phyloP scores from a whole-genome alignment of 1,284 basidiomycete species.

The Boletus smithii region DNA sequence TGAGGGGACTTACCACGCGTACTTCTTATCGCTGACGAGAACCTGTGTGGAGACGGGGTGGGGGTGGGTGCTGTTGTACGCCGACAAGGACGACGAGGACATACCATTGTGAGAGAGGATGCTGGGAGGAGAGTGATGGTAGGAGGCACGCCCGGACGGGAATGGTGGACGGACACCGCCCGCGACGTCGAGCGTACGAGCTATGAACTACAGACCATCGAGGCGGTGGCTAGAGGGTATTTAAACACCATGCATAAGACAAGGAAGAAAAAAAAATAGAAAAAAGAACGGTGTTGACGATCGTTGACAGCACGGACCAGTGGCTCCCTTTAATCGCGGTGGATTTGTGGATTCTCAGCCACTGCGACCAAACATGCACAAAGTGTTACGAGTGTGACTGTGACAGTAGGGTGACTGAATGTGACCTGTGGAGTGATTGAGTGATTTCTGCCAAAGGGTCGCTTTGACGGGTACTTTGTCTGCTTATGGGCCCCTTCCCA shows the following conservation, averaged over 20 bases:
- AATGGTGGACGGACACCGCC: constrained; percentile 42
- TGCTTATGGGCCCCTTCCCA: background rate
- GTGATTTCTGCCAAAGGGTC: constrained; percentile 34
- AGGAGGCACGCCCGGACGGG: constrained; percentile 40
- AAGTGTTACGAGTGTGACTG: constrained; percentile 6
- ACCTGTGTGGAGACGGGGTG: constrained; percentile 44
- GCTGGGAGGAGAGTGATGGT: constrained; percentile 1
- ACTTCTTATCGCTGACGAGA: constrained; percentile 76
- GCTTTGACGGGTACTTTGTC: constrained; percentile 19
- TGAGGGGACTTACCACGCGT: constrained; percentile 59
- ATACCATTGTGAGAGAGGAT: constrained; percentile 35
- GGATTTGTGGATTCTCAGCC: constrained; percentile 22
- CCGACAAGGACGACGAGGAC: constrained; percentile 16
- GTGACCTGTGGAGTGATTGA: background rate
- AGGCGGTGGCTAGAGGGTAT: constrained; percentile 29
- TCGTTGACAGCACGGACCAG: constrained; percentile 42
- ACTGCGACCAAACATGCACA: constrained; percentile 26
- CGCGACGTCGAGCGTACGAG: constrained; percentile 43
- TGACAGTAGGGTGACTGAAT: constrained; percentile 8
- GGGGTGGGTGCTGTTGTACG: constrained; percentile 2
- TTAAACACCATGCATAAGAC: constrained; percentile 42
- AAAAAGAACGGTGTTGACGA: constrained; percentile 41
- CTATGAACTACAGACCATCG: constrained; percentile 39
- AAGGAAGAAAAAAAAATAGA: constrained; percentile 11
- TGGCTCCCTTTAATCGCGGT: constrained; percentile 32